Conservation (phyloP, 371 early-diverging fungal species). For the Cokeromyces recurvatus region DNA sequence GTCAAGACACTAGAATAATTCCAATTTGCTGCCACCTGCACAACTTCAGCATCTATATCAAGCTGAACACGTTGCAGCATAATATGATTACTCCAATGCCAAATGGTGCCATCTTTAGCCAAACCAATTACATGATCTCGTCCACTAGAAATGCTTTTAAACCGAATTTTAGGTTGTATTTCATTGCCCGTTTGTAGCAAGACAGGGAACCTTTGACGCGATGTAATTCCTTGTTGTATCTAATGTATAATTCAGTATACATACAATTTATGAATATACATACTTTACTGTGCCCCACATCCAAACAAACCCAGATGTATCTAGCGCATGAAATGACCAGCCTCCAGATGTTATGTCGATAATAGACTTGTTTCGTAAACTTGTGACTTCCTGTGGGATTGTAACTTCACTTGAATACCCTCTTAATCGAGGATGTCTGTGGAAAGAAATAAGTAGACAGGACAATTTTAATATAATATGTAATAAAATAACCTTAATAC, state of each 20-base stretch:
- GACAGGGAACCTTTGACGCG: not conserved
- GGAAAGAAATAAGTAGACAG: too few relatives aligned
- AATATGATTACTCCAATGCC: constrained; percentile 36
- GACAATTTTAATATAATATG: too few relatives aligned
- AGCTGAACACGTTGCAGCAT: constrained; percentile 18
- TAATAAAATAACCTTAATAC: not conserved
- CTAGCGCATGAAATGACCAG: constrained; percentile 47
- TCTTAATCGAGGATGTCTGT: too few relatives aligned
- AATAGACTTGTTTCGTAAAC: constrained; percentile 29
- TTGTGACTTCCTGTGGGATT: constrained; percentile 20
- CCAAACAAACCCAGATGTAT: constrained; percentile 36
- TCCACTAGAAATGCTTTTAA: constrained; percentile 22
- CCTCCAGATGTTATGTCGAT: constrained; percentile 40
- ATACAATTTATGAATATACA: not conserved
- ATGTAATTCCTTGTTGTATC: constrained; percentile 11
- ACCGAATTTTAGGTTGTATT: not conserved
- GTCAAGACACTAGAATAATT: constrained; percentile 25
- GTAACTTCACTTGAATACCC: constrained; percentile 7
- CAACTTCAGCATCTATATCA: constrained; percentile 1
- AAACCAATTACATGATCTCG: constrained; percentile 39
- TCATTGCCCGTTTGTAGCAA: not conserved
- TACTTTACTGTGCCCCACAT: constrained; percentile 43
- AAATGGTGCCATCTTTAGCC: constrained; percentile 23
- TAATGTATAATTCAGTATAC: too few relatives aligned
- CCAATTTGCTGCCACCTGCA: constrained; percentile 37